phyloP scores from a whole-genome alignment of 2,329 filamentous ascomycete species.

The Aspergillus ustus region DNA sequence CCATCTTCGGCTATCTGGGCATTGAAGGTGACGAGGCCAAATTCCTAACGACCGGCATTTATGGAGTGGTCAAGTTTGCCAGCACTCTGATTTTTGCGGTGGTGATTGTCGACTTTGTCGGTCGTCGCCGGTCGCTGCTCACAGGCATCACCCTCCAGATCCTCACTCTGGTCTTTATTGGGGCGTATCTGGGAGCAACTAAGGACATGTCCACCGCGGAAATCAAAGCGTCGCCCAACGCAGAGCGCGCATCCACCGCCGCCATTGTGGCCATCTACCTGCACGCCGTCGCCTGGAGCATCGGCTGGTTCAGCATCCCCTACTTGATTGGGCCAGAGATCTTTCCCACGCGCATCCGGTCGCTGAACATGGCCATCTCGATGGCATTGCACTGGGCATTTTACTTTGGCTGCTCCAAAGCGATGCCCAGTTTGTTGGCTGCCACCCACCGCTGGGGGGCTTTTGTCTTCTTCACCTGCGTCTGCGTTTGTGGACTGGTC shows the following conservation, averaged over 20 bases:
- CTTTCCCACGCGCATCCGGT: slow-evolving; percentile 53
- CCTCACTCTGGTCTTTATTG: slow-evolving; percentile 49
- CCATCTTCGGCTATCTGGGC: slow-evolving; percentile 48
- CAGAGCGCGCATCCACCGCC: slow-evolving; percentile 31
- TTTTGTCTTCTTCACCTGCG: slow-evolving; percentile 27
- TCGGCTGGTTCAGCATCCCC: slow-evolving; percentile 46
- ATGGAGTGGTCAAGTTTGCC: slow-evolving; percentile 50
- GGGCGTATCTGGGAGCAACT: slow-evolving; percentile 44
- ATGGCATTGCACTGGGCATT: slow-evolving; percentile 35
- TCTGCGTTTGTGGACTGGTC: slow-evolving; percentile 26
- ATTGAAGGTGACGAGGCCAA: slow-evolving; percentile 34
- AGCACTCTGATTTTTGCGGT: slow-evolving; percentile 49
- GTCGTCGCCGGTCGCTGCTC: slow-evolving; percentile 45
- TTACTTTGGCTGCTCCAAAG: slow-evolving; percentile 22
- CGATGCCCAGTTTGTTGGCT: slow-evolving; percentile 29
- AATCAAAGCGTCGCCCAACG: slow-evolving; percentile 24
- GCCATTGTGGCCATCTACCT: slow-evolving; percentile 53
- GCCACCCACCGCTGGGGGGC: slow-evolving; percentile 29
- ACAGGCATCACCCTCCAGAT: slow-evolving; percentile 45
- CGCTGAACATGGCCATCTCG: slow-evolving; percentile 48
- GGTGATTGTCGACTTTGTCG: slow-evolving; percentile 52
- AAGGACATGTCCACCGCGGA: slow-evolving; percentile 16
- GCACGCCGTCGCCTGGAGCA: slow-evolving; percentile 52
- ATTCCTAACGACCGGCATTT: slow-evolving; percentile 51
- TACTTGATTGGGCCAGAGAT: slow-evolving; percentile 53